Conservation (phyloP, 2,329 filamentous ascomycete species). For the Hypoxylon sp. region DNA sequence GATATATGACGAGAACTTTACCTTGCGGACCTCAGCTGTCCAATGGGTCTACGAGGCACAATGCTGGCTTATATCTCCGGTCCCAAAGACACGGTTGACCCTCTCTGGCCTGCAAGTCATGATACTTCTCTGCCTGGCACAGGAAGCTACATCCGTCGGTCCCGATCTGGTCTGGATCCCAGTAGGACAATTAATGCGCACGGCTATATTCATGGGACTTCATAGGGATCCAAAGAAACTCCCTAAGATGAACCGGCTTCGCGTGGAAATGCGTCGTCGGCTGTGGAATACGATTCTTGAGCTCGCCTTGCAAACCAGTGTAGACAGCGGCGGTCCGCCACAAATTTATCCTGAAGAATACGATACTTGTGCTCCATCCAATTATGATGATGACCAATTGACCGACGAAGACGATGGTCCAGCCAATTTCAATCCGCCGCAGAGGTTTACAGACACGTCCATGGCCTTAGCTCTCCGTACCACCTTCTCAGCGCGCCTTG, state of each 20-base stretch:
- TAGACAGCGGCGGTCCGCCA: conserved; percentile 65
- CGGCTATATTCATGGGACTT: conserved; percentile 69
- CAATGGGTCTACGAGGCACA: conserved; percentile 68
- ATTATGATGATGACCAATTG: conserved; percentile 67
- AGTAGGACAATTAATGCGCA: conserved; percentile 64
- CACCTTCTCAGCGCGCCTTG: conserved; percentile 60
- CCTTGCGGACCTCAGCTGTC: conserved; percentile 58
- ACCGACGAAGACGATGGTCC: conserved; percentile 53
- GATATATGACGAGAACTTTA: conserved; percentile 61
- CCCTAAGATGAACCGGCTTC: conserved; percentile 61
- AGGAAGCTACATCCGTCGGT: conserved; percentile 61
- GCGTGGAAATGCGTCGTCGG: conserved; percentile 67
- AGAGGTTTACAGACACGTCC: conserved; percentile 62
- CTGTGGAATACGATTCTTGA: conserved; percentile 70
- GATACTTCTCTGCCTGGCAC: conserved; percentile 65
- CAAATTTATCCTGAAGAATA: conserved; percentile 62
- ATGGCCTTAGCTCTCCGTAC: conserved; percentile 62
- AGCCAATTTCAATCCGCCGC: conserved; percentile 24
- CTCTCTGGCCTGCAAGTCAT: conserved; percentile 65
- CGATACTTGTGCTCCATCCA: conserved; percentile 64
- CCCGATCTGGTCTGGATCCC: conserved; percentile 67
- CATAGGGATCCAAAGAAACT: conserved; percentile 68
- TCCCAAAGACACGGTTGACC: conserved; percentile 64
- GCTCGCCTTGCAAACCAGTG: conserved; percentile 64
- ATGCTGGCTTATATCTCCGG: conserved; percentile 62